These are phyloP conservation scores for Backusella mclennaniae DNA, from an alignment of 192 early-diverging fungal species.

Conservation along the genomic window DNA sequence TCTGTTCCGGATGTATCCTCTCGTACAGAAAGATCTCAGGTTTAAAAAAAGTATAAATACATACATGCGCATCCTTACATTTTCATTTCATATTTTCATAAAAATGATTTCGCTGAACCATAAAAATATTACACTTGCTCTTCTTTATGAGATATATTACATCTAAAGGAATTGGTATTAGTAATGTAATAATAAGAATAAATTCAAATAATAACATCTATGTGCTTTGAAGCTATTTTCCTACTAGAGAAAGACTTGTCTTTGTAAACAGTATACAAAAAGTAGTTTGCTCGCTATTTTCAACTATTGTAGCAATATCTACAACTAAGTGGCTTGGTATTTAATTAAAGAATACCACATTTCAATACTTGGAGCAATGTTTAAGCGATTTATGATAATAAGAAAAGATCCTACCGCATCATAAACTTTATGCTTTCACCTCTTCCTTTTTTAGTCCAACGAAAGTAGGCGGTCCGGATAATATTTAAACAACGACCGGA, in stretches of 20 bases:
- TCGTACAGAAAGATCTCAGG: not conserved
- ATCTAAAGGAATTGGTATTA: not conserved
- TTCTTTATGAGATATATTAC: not conserved
- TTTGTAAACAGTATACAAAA: too few species aligned
- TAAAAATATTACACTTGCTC: not conserved
- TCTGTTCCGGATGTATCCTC: not conserved
- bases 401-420: not conserved
- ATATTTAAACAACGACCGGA: not conserved
- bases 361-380: too few species aligned
- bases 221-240: too few species aligned
- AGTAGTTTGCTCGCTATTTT: too few species aligned
- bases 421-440: not conserved
- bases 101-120: not conserved
- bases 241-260: too few species aligned
- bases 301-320: too few species aligned
- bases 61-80: not conserved
- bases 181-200: too few species aligned
- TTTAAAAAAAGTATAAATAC: not conserved
- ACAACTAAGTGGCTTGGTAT: too few species aligned
- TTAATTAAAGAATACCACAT: too few species aligned
- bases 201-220: too few species aligned
- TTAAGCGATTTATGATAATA: too few species aligned
- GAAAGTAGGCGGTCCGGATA: not conserved
- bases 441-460: too few species aligned
- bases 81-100: not conserved